A percentile compares a stretch with the other conserved stretches of the same genome.
Evolutionary conservation across 805 yeast genomes (phyloP).

Genomic region (Kuraishia cidri): DNA sequence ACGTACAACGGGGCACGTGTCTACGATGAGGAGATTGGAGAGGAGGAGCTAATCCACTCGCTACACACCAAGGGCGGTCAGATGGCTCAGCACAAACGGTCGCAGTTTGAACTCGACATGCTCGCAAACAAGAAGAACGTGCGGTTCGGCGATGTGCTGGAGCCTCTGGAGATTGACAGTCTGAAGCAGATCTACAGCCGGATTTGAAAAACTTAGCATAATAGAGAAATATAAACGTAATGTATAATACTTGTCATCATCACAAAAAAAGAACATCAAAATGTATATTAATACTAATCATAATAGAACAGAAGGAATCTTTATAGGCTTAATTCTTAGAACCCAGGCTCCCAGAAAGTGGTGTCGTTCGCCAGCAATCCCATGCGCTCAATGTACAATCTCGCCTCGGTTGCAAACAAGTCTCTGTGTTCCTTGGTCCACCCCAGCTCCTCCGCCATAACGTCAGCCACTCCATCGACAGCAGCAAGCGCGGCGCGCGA

Average conservation of each 20-base stretch:
- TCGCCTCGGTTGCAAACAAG: conserved; percentile 40
- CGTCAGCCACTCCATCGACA: conserved; percentile 76
- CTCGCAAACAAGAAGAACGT: conserved; percentile 30
- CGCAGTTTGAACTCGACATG: conserved; percentile 45
- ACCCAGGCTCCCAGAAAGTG: too few relatives aligned
- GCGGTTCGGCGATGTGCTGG: conserved; percentile 35
- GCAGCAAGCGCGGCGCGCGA: conserved; percentile 75
- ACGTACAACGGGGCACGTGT: conserved; percentile 29
- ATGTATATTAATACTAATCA: too few relatives aligned
- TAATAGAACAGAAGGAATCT: too few relatives aligned
- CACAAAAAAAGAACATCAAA: too few relatives aligned
- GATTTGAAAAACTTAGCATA: conserved; percentile 6
- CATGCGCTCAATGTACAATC: conserved; percentile 53
- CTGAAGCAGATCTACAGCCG: conserved; percentile 31
- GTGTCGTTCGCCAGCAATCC: conserved; percentile 27
- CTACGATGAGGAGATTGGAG: conserved; percentile 34
- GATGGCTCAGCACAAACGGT: conserved; percentile 36
- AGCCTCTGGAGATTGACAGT: conserved; percentile 29
- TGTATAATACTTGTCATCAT: neutral
- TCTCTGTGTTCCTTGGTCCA: conserved; percentile 62
- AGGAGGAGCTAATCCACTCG: conserved; percentile 57
- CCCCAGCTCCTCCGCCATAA: conserved; percentile 70
- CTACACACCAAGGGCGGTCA: conserved; percentile 45
- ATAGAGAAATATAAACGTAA: too few relatives aligned
- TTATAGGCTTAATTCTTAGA: too few relatives aligned